A percentile compares a stretch with the other conserved stretches of the same genome.
Conservation (phyloP, 78 protist genomes). For the Anaeramoeba ignava region DNA sequence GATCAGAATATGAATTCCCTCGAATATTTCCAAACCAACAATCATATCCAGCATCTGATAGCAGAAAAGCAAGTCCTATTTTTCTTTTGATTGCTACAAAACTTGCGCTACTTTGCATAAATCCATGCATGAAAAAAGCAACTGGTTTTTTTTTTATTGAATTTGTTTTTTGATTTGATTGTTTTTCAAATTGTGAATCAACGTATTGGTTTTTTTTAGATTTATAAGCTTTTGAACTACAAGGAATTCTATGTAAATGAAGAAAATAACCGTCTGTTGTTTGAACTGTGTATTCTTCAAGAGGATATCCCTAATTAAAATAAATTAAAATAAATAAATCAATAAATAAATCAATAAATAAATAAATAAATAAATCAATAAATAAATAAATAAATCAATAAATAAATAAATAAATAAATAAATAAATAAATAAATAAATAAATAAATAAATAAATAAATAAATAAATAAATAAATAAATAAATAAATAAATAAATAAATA, state of each 20-base stretch:
- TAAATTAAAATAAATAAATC: too few species aligned
- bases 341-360: too few species aligned
- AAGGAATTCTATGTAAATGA: not conserved
- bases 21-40: not conserved
- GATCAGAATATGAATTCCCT: not conserved
- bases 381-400: too few species aligned
- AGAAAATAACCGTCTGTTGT: not conserved
- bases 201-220: not conserved
- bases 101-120: not conserved
- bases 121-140: not conserved
- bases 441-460: too few species aligned
- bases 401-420: too few species aligned
- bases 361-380: too few species aligned
- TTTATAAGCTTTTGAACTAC: not conserved
- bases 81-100: too few species aligned
- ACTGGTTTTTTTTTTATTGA: not conserved
- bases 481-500: too few species aligned
- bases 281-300: not conserved
- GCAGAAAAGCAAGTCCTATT: not conserved
- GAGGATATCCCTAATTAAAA: not conserved
- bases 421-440: too few species aligned
- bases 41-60: not conserved
- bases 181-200: not conserved
- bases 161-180: not conserved
- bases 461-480: too few species aligned